A percentile compares a stretch with the other conserved stretches of the same genome.
Evolutionary conservation across 2,329 filamentous ascomycete species (phyloP).

Genomic region (Huntiella moniliformis): DNA sequence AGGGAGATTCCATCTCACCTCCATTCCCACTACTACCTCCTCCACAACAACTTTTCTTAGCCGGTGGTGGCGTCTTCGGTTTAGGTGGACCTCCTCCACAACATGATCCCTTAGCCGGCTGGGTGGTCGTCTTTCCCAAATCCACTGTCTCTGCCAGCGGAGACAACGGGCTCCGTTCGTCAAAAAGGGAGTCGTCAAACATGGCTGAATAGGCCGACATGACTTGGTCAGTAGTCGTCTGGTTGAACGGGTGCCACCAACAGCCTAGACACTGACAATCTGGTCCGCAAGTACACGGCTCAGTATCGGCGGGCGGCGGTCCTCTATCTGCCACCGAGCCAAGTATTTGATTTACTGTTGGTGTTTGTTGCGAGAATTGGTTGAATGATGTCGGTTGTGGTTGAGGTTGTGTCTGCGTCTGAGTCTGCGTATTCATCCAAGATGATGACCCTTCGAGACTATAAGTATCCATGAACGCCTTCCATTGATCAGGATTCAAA

Average conservation of each 20-base stretch:
- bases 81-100: neutral
- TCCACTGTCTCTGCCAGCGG: too few relatives aligned
- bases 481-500: conserved; percentile 34
- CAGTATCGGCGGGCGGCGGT: conserved; percentile 19
- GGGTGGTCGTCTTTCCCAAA: neutral
- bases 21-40: neutral
- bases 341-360: neutral
- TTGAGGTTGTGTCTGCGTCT: conserved; percentile 1
- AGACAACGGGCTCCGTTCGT: neutral
- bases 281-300: conserved; percentile 43
- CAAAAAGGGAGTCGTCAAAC: conserved; percentile 18
- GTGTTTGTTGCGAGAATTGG: conserved; percentile 2
- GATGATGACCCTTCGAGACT: conserved; percentile 2
- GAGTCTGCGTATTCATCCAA: neutral
- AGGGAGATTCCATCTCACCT: neutral
- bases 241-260: conserved; percentile 47
- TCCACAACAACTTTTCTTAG: too few relatives aligned
- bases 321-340: neutral
- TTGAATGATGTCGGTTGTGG: neutral
- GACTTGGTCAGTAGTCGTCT: conserved; percentile 36
- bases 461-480: conserved; percentile 26
- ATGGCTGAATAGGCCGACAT: conserved; percentile 28
- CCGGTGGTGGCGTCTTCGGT: neutral
- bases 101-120: neutral
- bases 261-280: conserved; percentile 50